Percentiles rank a stretch among this genome's conserved stretches.
Evolutionary conservation across 164 flowering plant species (phyloP).

Genomic region (Akebia trifoliata): DNA sequence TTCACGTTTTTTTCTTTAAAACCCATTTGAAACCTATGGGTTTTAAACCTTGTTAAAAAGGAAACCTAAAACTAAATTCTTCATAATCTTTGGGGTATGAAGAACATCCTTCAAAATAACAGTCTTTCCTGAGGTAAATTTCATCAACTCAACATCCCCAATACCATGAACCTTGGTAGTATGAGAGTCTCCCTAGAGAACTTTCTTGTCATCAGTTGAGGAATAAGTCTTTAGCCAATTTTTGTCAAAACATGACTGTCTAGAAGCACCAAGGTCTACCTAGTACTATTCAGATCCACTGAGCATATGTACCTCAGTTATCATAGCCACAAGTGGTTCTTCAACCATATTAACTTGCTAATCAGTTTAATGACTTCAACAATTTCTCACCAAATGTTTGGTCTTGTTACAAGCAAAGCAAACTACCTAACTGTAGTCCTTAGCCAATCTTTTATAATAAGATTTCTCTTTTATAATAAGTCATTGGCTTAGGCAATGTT

Average conservation of each 20-base stretch:
- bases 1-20: too few relatives aligned
- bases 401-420: too few relatives aligned
- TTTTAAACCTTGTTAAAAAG: too few relatives aligned
- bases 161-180: background rate
- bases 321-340: background rate
- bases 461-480: too few relatives aligned
- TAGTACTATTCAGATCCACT: background rate
- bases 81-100: background rate
- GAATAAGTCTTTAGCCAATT: background rate
- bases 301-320: background rate
- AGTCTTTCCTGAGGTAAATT: background rate
- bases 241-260: background rate
- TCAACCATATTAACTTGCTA: too few relatives aligned
- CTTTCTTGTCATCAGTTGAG: background rate
- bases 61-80: background rate
- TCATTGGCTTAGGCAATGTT: too few relatives aligned
- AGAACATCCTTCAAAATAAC: background rate
- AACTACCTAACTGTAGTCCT: too few relatives aligned
- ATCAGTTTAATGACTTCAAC: background rate
- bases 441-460: too few relatives aligned
- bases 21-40: too few relatives aligned
- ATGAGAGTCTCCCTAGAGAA: background rate
- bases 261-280: background rate
- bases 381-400: background rate
- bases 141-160: background rate